Evolutionary conservation across 345 rosid genomes (phyloP).

Genomic region (Eucalyptus fibrosa): DNA sequence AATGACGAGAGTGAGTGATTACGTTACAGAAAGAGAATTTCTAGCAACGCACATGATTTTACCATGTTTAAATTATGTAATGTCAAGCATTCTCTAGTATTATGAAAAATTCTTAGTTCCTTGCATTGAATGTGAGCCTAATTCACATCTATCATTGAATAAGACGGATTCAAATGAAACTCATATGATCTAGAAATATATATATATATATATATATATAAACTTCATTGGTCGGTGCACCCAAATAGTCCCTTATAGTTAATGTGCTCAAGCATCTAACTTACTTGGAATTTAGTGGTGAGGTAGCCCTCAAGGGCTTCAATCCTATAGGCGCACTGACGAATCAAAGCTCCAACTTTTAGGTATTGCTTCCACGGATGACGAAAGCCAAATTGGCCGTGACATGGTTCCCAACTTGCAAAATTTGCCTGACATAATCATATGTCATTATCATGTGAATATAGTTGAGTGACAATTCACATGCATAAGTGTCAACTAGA

Average conservation of each 20-base stretch:
- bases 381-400: slow-evolving; percentile 49
- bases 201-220: too few relatives aligned
- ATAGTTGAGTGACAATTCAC: neutral
- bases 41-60: neutral
- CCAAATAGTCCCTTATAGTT: neutral
- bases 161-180: fast-evolving
- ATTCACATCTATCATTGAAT: neutral
- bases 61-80: neutral
- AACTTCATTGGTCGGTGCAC: neutral
- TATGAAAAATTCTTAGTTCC: neutral
- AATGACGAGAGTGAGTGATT: neutral
- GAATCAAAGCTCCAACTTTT: slow-evolving; percentile 24
- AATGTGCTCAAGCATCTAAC: neutral
- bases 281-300: slow-evolving; percentile 24
- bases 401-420: slow-evolving; percentile 88
- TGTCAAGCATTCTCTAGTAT: neutral
- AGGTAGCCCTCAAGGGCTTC: slow-evolving; percentile 48
- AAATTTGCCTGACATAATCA: slow-evolving; percentile 42
- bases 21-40: neutral
- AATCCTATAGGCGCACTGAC: slow-evolving; percentile 53
- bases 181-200: too few relatives aligned
- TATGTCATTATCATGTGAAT: neutral
- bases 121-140: neutral
- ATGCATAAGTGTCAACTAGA: neutral
- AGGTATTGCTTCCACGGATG: slow-evolving; percentile 80